Percentiles rank a stretch among this genome's conserved stretches.
phyloP scores from a whole-genome alignment of 331 rosid genomes.

The Cydonia oblonga region DNA sequence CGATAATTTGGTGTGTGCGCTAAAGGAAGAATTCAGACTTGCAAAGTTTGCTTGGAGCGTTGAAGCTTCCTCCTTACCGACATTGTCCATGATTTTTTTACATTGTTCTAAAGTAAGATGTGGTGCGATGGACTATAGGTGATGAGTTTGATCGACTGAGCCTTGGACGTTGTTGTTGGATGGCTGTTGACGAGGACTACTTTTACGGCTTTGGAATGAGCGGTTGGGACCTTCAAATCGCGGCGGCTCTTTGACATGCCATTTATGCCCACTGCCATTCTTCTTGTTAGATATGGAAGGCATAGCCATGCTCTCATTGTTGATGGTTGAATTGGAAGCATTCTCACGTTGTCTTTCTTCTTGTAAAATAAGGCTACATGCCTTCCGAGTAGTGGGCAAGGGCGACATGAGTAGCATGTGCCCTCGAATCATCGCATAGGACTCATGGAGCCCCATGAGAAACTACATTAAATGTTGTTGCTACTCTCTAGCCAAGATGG shows the following conservation, averaged over 20 bases:
- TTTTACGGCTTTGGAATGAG: not conserved
- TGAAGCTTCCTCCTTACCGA: not conserved
- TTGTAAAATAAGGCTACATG: too few relatives aligned
- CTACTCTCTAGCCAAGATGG: too few relatives aligned
- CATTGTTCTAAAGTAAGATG: not conserved
- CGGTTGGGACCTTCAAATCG: not conserved
- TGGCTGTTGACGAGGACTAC: not conserved
- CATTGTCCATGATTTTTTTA: not conserved
- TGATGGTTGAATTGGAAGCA: too few relatives aligned
- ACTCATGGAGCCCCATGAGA: too few relatives aligned
- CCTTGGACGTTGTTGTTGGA: not conserved
- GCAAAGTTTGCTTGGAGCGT: not conserved
- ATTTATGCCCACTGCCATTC: not conserved
- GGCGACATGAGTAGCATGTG: too few relatives aligned
- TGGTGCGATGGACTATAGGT: not conserved
- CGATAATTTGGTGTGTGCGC: not conserved
- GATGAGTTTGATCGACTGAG: not conserved
- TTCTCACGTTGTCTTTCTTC: too few relatives aligned
- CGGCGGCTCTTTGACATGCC: not conserved
- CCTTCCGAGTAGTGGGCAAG: too few relatives aligned
- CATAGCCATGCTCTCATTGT: too few relatives aligned
- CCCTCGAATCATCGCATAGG: too few relatives aligned
- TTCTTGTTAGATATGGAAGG: too few relatives aligned
- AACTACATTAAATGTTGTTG: too few relatives aligned
- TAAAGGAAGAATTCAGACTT: not conserved